Conservation (phyloP, 257 asterid species). For the Datura wrightii region DNA sequence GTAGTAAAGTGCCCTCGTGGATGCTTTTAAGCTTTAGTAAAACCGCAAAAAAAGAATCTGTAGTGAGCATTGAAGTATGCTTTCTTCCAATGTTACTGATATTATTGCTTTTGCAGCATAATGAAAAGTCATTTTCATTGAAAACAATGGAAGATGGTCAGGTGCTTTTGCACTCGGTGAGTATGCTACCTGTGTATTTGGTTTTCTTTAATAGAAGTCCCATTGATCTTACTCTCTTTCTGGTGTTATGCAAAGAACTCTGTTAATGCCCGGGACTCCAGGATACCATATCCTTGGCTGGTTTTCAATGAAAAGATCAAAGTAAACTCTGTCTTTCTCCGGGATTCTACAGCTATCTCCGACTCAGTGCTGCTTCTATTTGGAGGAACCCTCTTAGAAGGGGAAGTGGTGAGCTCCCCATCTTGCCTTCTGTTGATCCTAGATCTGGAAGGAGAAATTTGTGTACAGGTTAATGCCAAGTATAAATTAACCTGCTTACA, state of each 20-base stretch:
- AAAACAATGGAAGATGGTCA: slow-evolving; percentile 98
- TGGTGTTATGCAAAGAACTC: slow-evolving; percentile 63
- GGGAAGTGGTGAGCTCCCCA: slow-evolving; percentile 55
- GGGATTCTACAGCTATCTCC: slow-evolving; percentile 92
- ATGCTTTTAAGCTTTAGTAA: background rate
- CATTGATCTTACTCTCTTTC: slow-evolving; percentile 26
- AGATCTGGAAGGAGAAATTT: slow-evolving; percentile 1
- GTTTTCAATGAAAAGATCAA: slow-evolving; percentile 92
- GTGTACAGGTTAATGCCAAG: background rate
- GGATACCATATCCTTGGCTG: slow-evolving; percentile 91
- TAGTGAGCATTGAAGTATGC: background rate
- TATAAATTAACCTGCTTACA: background rate
- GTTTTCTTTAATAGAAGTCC: slow-evolving; percentile 12
- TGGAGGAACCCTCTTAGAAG: slow-evolving; percentile 82
- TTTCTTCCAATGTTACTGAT: slow-evolving; percentile 12
- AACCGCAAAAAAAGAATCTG: background rate
- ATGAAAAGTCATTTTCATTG: slow-evolving; percentile 82
- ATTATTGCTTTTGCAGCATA: slow-evolving; percentile 63
- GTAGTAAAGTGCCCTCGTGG: background rate
- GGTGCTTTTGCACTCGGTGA: slow-evolving; percentile 78
- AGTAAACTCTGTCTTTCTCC: slow-evolving; percentile 84
- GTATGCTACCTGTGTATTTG: slow-evolving; percentile 43
- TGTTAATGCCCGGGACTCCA: slow-evolving; percentile 72
- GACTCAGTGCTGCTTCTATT: slow-evolving; percentile 88
- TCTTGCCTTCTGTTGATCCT: background rate